Evolutionary conservation across 805 yeast species (phyloP).

Genomic region (Pichia deserticola): DNA sequence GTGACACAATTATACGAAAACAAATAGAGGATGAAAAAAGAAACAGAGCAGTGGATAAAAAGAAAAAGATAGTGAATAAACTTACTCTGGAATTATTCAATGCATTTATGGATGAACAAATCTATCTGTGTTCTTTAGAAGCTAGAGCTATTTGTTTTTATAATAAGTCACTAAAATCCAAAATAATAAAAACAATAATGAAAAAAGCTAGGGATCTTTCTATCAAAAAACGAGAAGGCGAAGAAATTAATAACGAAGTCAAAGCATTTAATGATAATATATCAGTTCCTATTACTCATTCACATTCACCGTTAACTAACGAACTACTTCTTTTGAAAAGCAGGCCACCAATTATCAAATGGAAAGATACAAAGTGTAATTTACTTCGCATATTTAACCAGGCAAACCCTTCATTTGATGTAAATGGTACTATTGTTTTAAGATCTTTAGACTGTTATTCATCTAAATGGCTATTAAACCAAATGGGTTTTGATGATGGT

Average conservation of each 20-base stretch:
- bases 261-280: conserved; percentile 22
- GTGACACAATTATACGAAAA: neutral
- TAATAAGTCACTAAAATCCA: conserved; percentile 25
- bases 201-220: conserved; percentile 20
- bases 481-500: conserved; percentile 16
- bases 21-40: neutral
- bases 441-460: conserved; percentile 27
- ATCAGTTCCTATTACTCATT: no score
- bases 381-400: conserved; percentile 1
- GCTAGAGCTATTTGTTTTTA: conserved; percentile 39
- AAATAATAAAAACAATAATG: conserved; percentile 28
- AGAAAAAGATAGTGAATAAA: conserved; percentile 21
- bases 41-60: conserved; percentile 19
- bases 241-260: conserved; percentile 35
- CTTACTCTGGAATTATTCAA: conserved; percentile 45
- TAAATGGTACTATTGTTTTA: conserved; percentile 27
- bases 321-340: no score
- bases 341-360: neutral
- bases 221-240: conserved; percentile 24
- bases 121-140: conserved; percentile 36
- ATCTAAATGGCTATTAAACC: conserved; percentile 19
- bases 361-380: neutral
- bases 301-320: no score
- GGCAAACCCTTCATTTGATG: conserved; percentile 1
- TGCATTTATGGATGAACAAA: conserved; percentile 56